Evolutionary conservation across 2,329 filamentous ascomycete genomes (phyloP), one percentile per base, ranked within the genome.

Genomic region (Elsinoe ampelina): DNA sequence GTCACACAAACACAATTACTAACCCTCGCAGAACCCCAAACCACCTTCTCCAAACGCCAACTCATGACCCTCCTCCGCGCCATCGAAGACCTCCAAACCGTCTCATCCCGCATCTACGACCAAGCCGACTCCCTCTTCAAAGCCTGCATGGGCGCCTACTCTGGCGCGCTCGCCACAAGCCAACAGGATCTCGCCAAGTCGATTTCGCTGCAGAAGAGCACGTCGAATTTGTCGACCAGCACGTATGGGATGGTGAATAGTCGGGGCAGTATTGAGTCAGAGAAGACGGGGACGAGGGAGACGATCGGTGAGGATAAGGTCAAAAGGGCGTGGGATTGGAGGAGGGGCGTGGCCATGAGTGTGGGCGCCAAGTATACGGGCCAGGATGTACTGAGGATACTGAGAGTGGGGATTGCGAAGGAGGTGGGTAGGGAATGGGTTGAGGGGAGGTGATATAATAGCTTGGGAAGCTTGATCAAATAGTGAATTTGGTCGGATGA

Each of bases 41-140:
- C 74, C 2, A 71, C 83, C n/a, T 76, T 95, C 51, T 82, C 80
- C 0, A 77, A 86, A 5, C 77, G 82, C 15, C 87, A 95, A 66
- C 84, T 92, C 63, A 85, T 89, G 63, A 78, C 78, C 15, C 75
- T 93, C 20, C 81, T 93, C 59, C 86, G 87, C 62, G 86, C 87
- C 0, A 79, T 90, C 54, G 88, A 93, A 69, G 88, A 93, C 67
- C 74, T 92, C 13, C 79, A 92, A 68, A 87, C 87, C 0, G 85
- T 93, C 13, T 80, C 84, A 5, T 79, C 81, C 15, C 80, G 85
- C 52, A 84, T 95, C 6, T 89, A 85, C 66, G 74, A 77, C 0
- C 83, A 86, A 20, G 89, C 86, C 66, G 85, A 89, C 61, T 86
- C 89, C 64, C 92, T 90, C 66, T 83, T 95, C 66, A 75, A 81